Base-by-base conservation (phyloP, 2,329 filamentous ascomycete species). In the Arthrobotrys pseudoclavata region DNA sequence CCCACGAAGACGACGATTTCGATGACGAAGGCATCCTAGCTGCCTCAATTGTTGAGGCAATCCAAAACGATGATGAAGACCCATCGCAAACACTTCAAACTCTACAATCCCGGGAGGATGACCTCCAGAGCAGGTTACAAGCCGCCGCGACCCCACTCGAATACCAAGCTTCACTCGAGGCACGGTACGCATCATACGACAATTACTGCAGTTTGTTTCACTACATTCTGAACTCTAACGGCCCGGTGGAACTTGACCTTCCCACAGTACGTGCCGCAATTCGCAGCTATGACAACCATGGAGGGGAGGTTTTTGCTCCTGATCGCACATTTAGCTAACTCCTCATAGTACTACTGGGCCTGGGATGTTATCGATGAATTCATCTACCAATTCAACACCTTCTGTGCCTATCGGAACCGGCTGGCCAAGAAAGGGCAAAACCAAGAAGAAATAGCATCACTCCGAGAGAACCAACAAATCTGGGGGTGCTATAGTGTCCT, bases 361-460 rank as follows among this genome's bases (percentile, higher is more conserved):
- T 99, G 96, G 96, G 96, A 99, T 85, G 95, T 98, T 81, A 97
- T 99, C 86, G 96, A 99, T 85, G 96, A 99, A 86, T 99, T 99
- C 87, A 98, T 99, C 86, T 99, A 99, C 88, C 96, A 99, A 85
- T 99, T 99, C 88, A 97, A 99, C 88, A 96, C 94, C 76, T 99
- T 99, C 88, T 98, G 94, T 84, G 93, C 94, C 79, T 97, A 97
- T 89, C 91, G 96, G 83, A 94, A 96, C 85, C 91, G 94, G 81
- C 90, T 97, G 81, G 96, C 96, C 80, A 90, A 94, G 81, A 89
- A 85, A 57, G 90, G 85, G 86, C 89, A 92, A 84, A 97, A 95
- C 85, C 92, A 94, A 84, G 96, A 98, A 86, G 96, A 99, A 85
- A 91, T 96, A 80, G 89, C 92, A 85, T 88, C 97, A 64, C 90